Percentiles rank a stretch among this genome's conserved stretches.
Evolutionary conservation across 768 basidiomycete genomes (phyloP).

Genomic region (Rhizopogon rudus): DNA sequence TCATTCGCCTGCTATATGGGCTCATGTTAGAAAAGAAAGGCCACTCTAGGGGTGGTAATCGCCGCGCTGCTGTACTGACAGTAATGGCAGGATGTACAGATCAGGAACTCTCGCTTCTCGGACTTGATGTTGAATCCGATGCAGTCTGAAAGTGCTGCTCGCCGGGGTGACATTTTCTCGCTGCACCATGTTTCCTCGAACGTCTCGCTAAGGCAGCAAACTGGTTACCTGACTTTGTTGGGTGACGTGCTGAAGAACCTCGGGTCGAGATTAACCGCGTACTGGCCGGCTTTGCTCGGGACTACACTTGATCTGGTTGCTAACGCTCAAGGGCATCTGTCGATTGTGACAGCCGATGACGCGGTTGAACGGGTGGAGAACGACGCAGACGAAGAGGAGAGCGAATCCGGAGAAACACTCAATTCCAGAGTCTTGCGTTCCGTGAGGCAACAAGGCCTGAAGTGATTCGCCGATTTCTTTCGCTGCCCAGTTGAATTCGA

Average conservation of each 20-base stretch:
- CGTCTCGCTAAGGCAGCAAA: conserved; percentile 59
- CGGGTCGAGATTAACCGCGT: conserved; percentile 59
- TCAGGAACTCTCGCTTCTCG: conserved; percentile 66
- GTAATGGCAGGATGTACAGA: conserved; percentile 65
- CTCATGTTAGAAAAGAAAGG: conserved; percentile 80
- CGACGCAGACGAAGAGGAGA: conserved; percentile 32
- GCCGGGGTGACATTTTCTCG: conserved; percentile 23
- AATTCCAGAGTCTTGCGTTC: conserved; percentile 45
- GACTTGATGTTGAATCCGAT: conserved; percentile 86
- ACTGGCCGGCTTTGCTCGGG: conserved; percentile 76
- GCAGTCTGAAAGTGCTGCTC: conserved; percentile 25
- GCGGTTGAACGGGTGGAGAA: conserved; percentile 33
- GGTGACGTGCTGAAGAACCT: conserved; percentile 81
- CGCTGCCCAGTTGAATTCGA: conserved; percentile 67
- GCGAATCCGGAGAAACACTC: conserved; percentile 15
- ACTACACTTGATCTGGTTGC: conserved; percentile 62
- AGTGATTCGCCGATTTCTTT: conserved; percentile 88
- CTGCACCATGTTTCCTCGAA: conserved; percentile 23
- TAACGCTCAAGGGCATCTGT: conserved; percentile 56
- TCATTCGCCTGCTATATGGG: conserved; percentile 81
- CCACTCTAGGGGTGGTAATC: conserved; percentile 56
- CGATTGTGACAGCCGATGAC: conserved; percentile 25
- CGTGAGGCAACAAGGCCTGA: conserved; percentile 79
- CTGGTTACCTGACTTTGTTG: conserved; percentile 82
- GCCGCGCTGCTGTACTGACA: conserved; percentile 70